A percentile compares a stretch with the other conserved stretches of the same genome.
Evolutionary conservation across 352 stramenopile species (phyloP).

Genomic region (Globisporangium polare): DNA sequence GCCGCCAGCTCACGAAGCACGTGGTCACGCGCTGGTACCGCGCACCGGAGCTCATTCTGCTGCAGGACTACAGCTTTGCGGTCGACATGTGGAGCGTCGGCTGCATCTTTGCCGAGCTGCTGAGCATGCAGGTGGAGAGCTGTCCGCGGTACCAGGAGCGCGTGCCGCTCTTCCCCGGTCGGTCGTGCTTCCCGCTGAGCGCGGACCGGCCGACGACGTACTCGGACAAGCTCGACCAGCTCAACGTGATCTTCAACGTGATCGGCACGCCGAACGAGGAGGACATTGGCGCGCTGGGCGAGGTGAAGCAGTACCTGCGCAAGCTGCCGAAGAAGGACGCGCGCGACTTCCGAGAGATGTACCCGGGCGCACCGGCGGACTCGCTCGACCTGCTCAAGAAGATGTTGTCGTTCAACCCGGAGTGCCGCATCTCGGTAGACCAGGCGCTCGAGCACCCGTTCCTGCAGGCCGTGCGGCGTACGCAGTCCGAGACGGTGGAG

Average conservation of each 20-base stretch:
- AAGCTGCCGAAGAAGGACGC: conserved; percentile 84
- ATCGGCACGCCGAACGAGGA: conserved; percentile 91
- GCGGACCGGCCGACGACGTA: conserved; percentile 80
- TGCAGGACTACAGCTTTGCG: conserved; percentile 94
- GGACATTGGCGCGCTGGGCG: conserved; percentile 78
- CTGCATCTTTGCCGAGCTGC: conserved; percentile 90
- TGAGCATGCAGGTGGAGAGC: conserved; percentile 88
- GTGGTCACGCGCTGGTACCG: conserved; percentile 99
- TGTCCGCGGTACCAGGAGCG: conserved; percentile 83
- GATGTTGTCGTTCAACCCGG: conserved; percentile 81
- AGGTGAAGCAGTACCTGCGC: conserved; percentile 86
- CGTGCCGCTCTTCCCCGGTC: conserved; percentile 77
- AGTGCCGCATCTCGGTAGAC: conserved; percentile 82
- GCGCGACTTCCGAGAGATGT: conserved; percentile 79
- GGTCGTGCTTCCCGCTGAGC: conserved; percentile 85
- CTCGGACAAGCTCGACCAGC: conserved; percentile 88
- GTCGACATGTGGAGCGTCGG: conserved; percentile 99
- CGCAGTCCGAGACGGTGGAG: conserved; percentile 72
- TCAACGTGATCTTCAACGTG: conserved; percentile 96
- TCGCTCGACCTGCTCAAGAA: conserved; percentile 83
- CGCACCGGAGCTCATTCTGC: conserved; percentile 95
- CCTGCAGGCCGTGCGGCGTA: conserved; percentile 68
- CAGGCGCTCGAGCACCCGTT: conserved; percentile 83
- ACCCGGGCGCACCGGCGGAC: conserved; percentile 70
- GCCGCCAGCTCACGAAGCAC: conserved; percentile 96